Evolutionary conservation across 192 early-diverging fungal genomes (phyloP).

Genomic region (Helicostylum pulchrum): DNA sequence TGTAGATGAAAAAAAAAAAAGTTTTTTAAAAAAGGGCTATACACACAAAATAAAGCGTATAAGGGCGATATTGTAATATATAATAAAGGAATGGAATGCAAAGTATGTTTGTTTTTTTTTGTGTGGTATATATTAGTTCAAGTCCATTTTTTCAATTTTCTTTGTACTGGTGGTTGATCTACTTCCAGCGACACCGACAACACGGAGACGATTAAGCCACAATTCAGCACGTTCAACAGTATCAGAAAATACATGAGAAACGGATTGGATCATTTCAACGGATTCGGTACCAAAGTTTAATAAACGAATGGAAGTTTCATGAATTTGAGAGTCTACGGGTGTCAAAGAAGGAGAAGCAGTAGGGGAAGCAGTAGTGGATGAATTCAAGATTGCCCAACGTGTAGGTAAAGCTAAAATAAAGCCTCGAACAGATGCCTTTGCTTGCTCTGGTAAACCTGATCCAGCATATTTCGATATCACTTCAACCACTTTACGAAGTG

Average conservation of each 20-base stretch:
- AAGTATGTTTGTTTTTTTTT: too few species aligned
- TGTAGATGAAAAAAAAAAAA: too few species aligned
- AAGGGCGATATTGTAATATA: too few species aligned
- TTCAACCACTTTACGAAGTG: conserved; percentile 82
- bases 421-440: conserved; percentile 71
- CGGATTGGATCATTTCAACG: conserved; percentile 63
- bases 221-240: conserved; percentile 65
- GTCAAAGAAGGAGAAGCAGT: neutral
- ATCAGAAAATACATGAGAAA: conserved; percentile 64
- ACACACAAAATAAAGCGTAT: too few species aligned
- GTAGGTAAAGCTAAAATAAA: conserved; percentile 83
- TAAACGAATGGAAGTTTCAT: conserved; percentile 39
- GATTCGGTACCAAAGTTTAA: conserved; percentile 73
- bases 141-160: too few species aligned
- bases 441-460: conserved; percentile 76
- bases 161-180: too few species aligned
- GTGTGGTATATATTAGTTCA: too few species aligned
- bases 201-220: conserved; percentile 53
- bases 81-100: too few species aligned
- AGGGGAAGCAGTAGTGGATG: neutral
- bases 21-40: too few species aligned
- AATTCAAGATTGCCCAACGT: conserved; percentile 62
- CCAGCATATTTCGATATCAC: conserved; percentile 86
- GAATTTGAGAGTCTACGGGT: conserved; percentile 1
- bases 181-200: conserved; percentile 11